Conservation (phyloP, 2,329 filamentous ascomycete genomes). For the Bimuria novae-zelandiae region DNA sequence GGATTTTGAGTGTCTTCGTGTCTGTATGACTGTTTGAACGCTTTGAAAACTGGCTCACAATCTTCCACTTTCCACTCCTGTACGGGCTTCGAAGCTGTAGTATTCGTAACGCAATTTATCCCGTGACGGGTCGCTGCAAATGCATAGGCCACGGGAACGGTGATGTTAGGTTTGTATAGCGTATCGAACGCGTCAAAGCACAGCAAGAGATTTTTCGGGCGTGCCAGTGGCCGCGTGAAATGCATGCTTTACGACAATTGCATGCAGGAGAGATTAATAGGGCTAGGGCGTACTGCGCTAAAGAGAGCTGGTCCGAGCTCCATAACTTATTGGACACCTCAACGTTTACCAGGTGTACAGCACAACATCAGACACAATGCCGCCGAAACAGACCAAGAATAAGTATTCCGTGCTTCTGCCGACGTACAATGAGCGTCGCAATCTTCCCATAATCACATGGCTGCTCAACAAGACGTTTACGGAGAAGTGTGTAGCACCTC, state of each 20-base stretch:
- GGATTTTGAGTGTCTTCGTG: constrained; percentile 54
- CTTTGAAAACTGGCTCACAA: constrained; percentile 30
- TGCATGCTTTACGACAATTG: constrained; percentile 9
- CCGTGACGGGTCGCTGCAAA: constrained; percentile 58
- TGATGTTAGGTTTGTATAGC: constrained; percentile 58
- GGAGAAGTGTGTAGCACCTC: constrained; percentile 67
- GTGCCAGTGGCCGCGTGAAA: constrained; percentile 13
- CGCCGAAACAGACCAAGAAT: constrained; percentile 57
- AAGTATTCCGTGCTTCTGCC: constrained; percentile 98
- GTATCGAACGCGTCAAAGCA: constrained; percentile 71
- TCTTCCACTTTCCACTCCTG: constrained; percentile 27
- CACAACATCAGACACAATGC: constrained; percentile 30
- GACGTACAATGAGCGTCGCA: constrained; percentile 97
- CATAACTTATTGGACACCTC: constrained; percentile 8
- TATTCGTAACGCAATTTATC: constrained; percentile 48
- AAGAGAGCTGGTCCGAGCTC: constrained; percentile 12
- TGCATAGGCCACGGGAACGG: constrained; percentile 61
- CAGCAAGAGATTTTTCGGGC: constrained; percentile 56
- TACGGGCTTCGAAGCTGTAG: constrained; percentile 15
- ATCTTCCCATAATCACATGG: constrained; percentile 95
- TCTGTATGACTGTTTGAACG: constrained; percentile 53
- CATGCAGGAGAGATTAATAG: background rate
- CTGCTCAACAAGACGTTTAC: constrained; percentile 90
- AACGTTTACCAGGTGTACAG: constrained; percentile 27
- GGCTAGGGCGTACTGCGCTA: too few relatives aligned